These are phyloP conservation scores for Sphaceloma murrayae DNA, from an alignment of 2,329 filamentous ascomycete genomes.

Conservation along the genomic window DNA sequence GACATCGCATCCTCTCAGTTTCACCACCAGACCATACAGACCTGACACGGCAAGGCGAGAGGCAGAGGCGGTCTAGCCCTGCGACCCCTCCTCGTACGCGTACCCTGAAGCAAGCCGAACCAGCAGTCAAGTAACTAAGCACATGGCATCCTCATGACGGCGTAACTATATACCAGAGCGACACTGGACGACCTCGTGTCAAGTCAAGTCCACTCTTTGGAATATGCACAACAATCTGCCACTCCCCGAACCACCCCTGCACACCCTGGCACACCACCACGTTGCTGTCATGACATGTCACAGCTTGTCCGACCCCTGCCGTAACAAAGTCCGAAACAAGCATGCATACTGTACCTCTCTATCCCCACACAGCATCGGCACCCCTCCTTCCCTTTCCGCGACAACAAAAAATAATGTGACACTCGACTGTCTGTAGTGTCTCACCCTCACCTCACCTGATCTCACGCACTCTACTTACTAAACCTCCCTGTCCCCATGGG, in stretches of 20 bases:
- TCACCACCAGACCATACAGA: slow-evolving; percentile 7
- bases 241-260: slow-evolving; percentile 2
- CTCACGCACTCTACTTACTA: background rate
- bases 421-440: no score
- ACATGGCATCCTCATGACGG: slow-evolving; percentile 14
- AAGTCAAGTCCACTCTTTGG: no score
- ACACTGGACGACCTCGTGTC: no score
- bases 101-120: background rate
- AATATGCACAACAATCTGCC: no score
- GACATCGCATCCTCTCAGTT: slow-evolving; percentile 12
- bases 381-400: no score
- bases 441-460: background rate
- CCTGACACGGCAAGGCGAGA: slow-evolving; percentile 2
- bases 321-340: slow-evolving; percentile 6
- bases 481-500: background rate
- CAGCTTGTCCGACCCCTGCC: background rate
- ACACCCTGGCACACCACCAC: slow-evolving; percentile 3
- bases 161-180: slow-evolving; percentile 6
- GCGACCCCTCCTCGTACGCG: background rate
- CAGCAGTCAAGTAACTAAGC: no score
- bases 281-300: slow-evolving; percentile 15
- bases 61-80: slow-evolving; percentile 9
- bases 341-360: no score
- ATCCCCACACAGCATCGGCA: no score
- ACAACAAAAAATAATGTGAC: no score